phyloP scores from a whole-genome alignment of 1,139 yeast species.

The Nadsonia starkeyi-henricii region DNA sequence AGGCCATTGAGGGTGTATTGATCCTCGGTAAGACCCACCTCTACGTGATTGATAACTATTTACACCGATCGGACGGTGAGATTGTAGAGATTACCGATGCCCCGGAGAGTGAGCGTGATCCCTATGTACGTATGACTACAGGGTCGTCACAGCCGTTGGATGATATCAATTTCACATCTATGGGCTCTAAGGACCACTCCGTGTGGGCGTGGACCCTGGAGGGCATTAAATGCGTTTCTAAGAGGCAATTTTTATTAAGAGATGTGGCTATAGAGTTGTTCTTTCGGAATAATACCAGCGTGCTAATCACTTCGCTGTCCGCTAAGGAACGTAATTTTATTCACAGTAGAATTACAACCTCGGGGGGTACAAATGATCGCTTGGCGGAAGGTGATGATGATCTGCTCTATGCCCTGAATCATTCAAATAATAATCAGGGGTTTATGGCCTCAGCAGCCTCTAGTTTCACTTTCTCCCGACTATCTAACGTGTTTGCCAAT shows the following conservation, averaged over 20 bases:
- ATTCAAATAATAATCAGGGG: slow-evolving; percentile 1
- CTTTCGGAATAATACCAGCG: slow-evolving; percentile 57
- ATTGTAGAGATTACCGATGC: slow-evolving; percentile 60
- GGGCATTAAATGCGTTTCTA: slow-evolving; percentile 21
- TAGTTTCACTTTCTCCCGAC: too few relatives aligned
- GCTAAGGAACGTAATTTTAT: slow-evolving; percentile 42
- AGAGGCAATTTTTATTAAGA: slow-evolving; percentile 57
- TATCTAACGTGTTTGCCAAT: too few relatives aligned
- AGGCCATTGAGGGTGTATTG: slow-evolving; percentile 57
- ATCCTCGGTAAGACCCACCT: slow-evolving; percentile 50
- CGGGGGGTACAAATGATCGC: slow-evolving; percentile 6
- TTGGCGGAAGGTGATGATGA: background rate
- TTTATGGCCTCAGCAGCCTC: too few relatives aligned
- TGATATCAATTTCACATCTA: slow-evolving; percentile 18
- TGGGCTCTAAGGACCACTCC: background rate
- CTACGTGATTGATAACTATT: slow-evolving; percentile 57
- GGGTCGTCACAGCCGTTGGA: slow-evolving; percentile 27
- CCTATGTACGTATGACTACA: slow-evolving; percentile 46
- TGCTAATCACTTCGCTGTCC: slow-evolving; percentile 43
- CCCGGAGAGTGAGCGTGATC: slow-evolving; percentile 45
- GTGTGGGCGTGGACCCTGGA: background rate
- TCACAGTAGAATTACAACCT: slow-evolving; percentile 28
- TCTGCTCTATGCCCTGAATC: slow-evolving; percentile 4
- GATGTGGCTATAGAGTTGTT: slow-evolving; percentile 71
- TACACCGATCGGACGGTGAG: slow-evolving; percentile 40